Evolutionary conservation across 192 early-diverging fungal genomes (phyloP), one percentile per base, ranked within the genome.

Genomic region (Coemansia sp.): DNA sequence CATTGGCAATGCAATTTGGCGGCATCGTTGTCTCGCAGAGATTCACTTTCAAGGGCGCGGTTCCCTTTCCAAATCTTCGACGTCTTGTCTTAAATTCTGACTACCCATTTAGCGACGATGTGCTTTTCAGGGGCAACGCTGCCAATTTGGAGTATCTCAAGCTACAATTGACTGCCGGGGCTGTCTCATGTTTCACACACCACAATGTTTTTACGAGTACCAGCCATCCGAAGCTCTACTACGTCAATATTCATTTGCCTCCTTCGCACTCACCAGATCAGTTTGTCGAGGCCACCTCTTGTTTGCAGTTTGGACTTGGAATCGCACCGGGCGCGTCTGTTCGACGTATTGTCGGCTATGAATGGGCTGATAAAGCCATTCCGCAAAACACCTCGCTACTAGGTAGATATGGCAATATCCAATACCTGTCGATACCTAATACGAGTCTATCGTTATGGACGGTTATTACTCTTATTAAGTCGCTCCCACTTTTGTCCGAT

Each of bases 81-180:
- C 17, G 14, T 13, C 55, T 58, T 3, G 16, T 5, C 10, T 14
- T 58, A 3, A 3, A 14, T 17, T 7, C 7, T 2, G 14, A 2
- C 13, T 58, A 58, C 9, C 55, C 55, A 35, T 58, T 58, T 35
- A 32, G 30, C 30, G 55, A 58, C 30, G 55, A 58, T 32, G 33
- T 35, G 33, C 28, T 35, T n/a, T 58, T 58, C 5, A 8, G 55
- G 9, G 55, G 55, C 55, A 58, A 58, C 9, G 9, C 55, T 3
- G 2, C 30, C 9, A 58, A 10, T 6, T n/a, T 58, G 17, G 55
- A 58, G 55, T 58, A 17, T 14, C 33, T 58, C 3, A 28, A 55
- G 6, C 33, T 58, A 28, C 4, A 7, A 5, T 7, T 35, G 33
- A 35, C 10, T n/a, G 1, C 14, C 3, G 17, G 32, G 13, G 3